Base-by-base conservation (phyloP, 2,329 filamentous ascomycete species). In the Exophiala xenobiotica region DNA sequence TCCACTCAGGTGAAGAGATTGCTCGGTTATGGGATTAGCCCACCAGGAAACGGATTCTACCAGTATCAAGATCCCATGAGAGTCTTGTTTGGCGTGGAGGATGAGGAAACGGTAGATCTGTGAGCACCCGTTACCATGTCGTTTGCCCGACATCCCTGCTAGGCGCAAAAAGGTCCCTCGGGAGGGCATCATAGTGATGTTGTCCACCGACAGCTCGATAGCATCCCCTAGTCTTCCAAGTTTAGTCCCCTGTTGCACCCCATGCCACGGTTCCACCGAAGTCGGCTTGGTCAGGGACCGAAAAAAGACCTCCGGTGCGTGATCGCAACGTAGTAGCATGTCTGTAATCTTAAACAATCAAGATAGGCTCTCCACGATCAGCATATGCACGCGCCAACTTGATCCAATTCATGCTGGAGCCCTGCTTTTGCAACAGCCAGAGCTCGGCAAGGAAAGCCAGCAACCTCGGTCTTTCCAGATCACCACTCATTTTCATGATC, bases 41-140 rank as follows among this genome's bases (percentile, higher is more conserved):
- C 43, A 7, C 55, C 55, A 11, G 52, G 40, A 4, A 20, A 47
- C 16, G 53, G 55, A 6, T 58, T 54, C 47, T 46, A 57, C 22
- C 38, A 56, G 24, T 46, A 57, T 12, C 37, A 56, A 20, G 48
- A 56, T 44, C 61, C 60, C 5, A 51, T 51, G 48, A 11, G 26
- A 29, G 48, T 37, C 14, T 37, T 51, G 12, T 47, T 47, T 26
- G 45, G 45, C 11, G 45, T 47, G 11, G 45, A 47, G 16, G 68
- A 70, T 46, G 64, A 67, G 37, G 66, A 69, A 33, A 69, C 67
- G 0, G 61, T 69, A 20, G 53, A 61, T n/a, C 64, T 63, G 49
- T 61, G 49, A 58, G 47, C 22, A 56, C 52, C 9, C 48, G 47
- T 22, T 20, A n/a, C 4, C 20, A 22, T 40, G 18, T 40, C n/a